Percentiles rank a stretch among this genome's conserved stretches.
phyloP scores from a whole-genome alignment of 2,329 filamentous ascomycete genomes.

The Paraconiothyrium brasiliense region DNA sequence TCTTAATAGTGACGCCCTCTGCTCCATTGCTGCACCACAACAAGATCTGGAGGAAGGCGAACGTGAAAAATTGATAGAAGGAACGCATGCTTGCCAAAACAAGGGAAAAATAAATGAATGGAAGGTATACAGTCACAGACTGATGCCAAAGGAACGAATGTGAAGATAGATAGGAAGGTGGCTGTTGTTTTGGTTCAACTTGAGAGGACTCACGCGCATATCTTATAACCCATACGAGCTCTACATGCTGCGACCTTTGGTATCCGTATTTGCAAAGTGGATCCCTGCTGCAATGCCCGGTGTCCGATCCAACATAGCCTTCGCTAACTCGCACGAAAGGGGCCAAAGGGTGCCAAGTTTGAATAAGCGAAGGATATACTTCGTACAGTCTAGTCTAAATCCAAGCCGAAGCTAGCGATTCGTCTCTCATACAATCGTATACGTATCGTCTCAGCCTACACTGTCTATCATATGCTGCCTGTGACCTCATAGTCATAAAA shows the following conservation, averaged over 20 bases:
- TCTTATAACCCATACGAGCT: constrained; percentile 5
- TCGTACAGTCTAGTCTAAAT: too few species aligned
- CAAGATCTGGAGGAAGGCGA: constrained; percentile 8
- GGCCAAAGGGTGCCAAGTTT: too few species aligned
- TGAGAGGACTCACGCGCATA: neutral
- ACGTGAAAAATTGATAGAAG: neutral
- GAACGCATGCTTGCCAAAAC: constrained; percentile 7
- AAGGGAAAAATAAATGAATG: neutral
- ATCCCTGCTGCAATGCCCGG: neutral
- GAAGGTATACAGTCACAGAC: constrained; percentile 1
- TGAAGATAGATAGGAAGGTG: neutral
- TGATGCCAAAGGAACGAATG: neutral
- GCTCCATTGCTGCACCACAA: constrained; percentile 1
- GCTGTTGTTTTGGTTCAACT: neutral
- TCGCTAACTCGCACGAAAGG: neutral
- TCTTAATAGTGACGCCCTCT: neutral
- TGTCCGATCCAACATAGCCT: constrained; percentile 1
- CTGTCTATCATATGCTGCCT: too few species aligned
- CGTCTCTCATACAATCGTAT: too few species aligned
- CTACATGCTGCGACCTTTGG: neutral
- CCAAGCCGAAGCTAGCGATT: too few species aligned
- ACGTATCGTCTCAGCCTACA: too few species aligned
- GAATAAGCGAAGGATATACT: too few species aligned
- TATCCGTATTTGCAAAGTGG: neutral
- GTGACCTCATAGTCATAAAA: too few species aligned